Evolutionary conservation across 2,329 filamentous ascomycete species (phyloP).

Genomic region (Calonectria pseudoreteaudii): DNA sequence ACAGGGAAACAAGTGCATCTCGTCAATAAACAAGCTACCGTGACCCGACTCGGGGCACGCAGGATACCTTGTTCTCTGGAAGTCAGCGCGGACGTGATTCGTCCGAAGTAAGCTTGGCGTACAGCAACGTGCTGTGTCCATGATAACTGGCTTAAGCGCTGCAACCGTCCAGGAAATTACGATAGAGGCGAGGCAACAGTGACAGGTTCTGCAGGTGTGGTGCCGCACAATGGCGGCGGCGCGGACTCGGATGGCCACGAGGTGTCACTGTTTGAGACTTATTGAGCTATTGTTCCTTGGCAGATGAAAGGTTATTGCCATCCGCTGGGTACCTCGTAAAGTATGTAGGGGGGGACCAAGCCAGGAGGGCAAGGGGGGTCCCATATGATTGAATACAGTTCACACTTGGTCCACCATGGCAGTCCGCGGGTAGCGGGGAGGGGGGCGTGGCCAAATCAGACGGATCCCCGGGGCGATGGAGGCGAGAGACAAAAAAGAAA

Average conservation of each 20-base stretch:
- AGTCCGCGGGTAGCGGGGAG: conserved; percentile 8
- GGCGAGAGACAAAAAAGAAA: background rate
- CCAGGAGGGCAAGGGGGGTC: background rate
- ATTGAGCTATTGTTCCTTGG: conserved; percentile 10
- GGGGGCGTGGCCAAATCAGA: conserved; percentile 9
- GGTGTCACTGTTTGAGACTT: conserved; percentile 35
- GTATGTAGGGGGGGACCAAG: background rate
- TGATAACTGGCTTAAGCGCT: conserved; percentile 1
- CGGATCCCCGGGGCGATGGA: background rate
- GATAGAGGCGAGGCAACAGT: background rate
- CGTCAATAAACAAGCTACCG: background rate
- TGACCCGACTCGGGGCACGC: background rate
- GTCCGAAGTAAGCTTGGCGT: background rate
- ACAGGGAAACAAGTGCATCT: conserved; percentile 11
- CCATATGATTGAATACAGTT: background rate
- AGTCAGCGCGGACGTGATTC: background rate
- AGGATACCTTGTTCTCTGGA: background rate
- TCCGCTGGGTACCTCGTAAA: conserved; percentile 1
- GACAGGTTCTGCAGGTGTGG: conserved; percentile 12
- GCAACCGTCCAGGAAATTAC: conserved; percentile 4
- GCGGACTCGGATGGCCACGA: conserved; percentile 25
- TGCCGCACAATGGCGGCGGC: conserved; percentile 10
- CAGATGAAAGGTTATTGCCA: conserved; percentile 11
- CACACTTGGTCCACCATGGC: background rate
- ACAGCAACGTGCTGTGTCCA: background rate